phyloP scores from a whole-genome alignment of 2,329 filamentous ascomycete species.

The Scortechinia acanthostroma region DNA sequence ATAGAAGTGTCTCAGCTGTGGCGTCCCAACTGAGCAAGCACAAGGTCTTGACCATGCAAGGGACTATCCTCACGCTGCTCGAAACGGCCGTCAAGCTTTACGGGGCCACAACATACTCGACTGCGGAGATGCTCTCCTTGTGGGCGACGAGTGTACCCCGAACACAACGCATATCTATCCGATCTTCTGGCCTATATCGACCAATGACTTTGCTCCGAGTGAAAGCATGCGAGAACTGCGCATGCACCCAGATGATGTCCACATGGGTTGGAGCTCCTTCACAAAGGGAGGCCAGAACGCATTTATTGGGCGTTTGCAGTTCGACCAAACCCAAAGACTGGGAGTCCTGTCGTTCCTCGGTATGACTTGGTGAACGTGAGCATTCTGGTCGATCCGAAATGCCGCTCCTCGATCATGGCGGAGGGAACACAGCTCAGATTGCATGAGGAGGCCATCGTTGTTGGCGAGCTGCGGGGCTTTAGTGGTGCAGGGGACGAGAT shows the following conservation, averaged over 20 bases:
- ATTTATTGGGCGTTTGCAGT: constrained; percentile 27
- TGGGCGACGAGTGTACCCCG: constrained; percentile 24
- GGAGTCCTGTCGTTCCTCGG: constrained; percentile 15
- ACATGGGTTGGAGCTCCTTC: constrained; percentile 32
- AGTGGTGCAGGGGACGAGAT: constrained; percentile 28
- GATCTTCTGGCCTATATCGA: constrained; percentile 22
- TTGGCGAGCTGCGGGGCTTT: constrained; percentile 36
- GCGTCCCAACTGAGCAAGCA: constrained; percentile 20
- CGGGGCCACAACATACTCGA: constrained; percentile 29
- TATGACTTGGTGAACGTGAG: constrained; percentile 31
- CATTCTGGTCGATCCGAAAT: constrained; percentile 16
- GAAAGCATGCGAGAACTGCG: constrained; percentile 29
- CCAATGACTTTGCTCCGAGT: constrained; percentile 19
- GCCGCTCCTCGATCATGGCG: constrained; percentile 9
- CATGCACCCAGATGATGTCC: constrained; percentile 32
- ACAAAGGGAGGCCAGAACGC: constrained; percentile 14
- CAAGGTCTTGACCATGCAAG: too few species aligned
- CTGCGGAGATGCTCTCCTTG: constrained; percentile 20
- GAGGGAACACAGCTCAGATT: constrained; percentile 16
- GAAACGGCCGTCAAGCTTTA: too few species aligned
- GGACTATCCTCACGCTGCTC: constrained; percentile 19
- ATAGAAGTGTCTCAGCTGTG: constrained; percentile 39
- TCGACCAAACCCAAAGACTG: constrained; percentile 23
- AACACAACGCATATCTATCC: constrained; percentile 27
- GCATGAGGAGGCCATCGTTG: constrained; percentile 17